Base-by-base conservation (phyloP, 352 stramenopile species). In the Phytopythium boreale region DNA sequence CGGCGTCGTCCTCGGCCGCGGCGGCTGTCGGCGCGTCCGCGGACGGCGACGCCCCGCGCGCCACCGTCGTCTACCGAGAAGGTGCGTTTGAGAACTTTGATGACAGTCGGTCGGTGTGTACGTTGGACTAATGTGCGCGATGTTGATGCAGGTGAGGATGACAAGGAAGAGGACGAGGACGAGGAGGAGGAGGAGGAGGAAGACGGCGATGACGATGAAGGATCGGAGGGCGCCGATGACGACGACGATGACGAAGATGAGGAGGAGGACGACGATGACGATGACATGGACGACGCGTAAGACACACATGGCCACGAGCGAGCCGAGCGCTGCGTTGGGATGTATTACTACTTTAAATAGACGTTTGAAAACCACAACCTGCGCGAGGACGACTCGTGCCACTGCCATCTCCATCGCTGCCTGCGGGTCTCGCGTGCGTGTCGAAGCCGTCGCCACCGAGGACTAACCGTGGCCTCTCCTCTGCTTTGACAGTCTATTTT, bases 11-110 rank as follows among this genome's bases (percentile, higher is more conserved):
- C 49, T 36, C 49, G 24, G 69, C 68, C 9, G 67, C 62, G 6
- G 62, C 69, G 11, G 65, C 65, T 27, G 72, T 63, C 64, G 65
- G 61, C 22, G 68, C 72, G 17, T 17, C 49, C 7, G 52, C 71
- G 52, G 71, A 74, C 24, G 79, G 79, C 4, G 83, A 87, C 47
- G 77, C 79, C 6, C 70, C 76, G 20, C 72, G 72, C 37, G 79
- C 84, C 26, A 76, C 80, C 58, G 77, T 90, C 44, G 76, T 92
- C 50, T 92, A 90, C 62, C 72, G 79, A 37, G 84, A 92, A 69
- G 81, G 78, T 75, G 59, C 9, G 64, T 26, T 49, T 8, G 46
- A 15, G 8, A 20, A 9, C 19, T 39, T 37, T n/a, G 43, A 17
- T 36, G 52, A 22, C 0, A 24, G 27, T 56, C 7, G 7, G 29